Evolutionary conservation across 129 eudicot species (phyloP).

Genomic region (Lactuca saligna): DNA sequence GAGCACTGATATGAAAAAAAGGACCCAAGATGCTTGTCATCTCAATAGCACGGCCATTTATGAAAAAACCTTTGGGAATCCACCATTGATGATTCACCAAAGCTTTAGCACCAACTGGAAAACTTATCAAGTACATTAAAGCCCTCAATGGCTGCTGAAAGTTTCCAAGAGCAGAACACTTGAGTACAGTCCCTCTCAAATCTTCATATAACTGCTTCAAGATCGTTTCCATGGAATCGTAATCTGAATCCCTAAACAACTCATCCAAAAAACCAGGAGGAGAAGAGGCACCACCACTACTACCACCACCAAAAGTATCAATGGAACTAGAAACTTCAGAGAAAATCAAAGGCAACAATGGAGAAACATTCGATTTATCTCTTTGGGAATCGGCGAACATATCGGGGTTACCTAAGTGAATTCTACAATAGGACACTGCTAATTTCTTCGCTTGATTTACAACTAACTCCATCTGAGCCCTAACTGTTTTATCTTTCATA

Average conservation of each 20-base stretch:
- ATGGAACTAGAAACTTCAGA: constrained; percentile 60
- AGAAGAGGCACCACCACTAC: constrained; percentile 40
- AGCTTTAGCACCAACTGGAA: constrained; percentile 72
- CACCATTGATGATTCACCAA: constrained; percentile 93
- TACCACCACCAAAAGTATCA: constrained; percentile 65
- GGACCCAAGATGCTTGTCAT: constrained; percentile 96
- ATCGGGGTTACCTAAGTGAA: constrained; percentile 81
- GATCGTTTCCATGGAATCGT: constrained; percentile 70
- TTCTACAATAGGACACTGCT: constrained; percentile 72
- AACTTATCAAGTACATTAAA: constrained; percentile 60
- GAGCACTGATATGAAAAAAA: constrained; percentile 93
- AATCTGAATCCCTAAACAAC: constrained; percentile 77
- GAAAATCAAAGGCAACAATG: constrained; percentile 67
- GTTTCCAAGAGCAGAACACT: constrained; percentile 90
- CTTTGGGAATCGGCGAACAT: constrained; percentile 61
- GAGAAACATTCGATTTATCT: constrained; percentile 46
- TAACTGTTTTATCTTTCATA: constrained; percentile 76
- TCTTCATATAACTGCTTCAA: constrained; percentile 89
- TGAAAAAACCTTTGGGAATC: constrained; percentile 70
- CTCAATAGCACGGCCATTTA: constrained; percentile 87
- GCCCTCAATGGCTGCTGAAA: constrained; percentile 97
- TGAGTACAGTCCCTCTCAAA: constrained; percentile 77
- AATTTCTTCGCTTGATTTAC: constrained; percentile 73
- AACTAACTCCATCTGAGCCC: constrained; percentile 67
- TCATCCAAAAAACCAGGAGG: constrained; percentile 89